Evolutionary conservation across 2,329 filamentous ascomycete species (phyloP).

Genomic region (Alternaria arbusti): DNA sequence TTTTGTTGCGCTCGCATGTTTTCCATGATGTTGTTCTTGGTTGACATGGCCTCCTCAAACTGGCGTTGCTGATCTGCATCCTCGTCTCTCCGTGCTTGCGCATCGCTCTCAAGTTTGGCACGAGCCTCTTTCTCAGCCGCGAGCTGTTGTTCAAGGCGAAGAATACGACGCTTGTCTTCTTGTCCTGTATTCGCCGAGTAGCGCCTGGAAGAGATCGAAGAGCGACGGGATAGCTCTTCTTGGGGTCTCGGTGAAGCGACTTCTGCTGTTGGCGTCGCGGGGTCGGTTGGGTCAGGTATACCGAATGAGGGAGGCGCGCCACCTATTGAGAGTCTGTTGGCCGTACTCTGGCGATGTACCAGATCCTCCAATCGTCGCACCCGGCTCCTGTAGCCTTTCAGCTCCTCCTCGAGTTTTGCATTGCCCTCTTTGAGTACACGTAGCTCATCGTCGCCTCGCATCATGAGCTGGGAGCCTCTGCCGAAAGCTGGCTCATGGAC

Average conservation of each 20-base stretch:
- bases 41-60: constrained; percentile 86
- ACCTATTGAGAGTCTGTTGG: constrained; percentile 60
- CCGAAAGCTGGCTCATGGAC: constrained; percentile 88
- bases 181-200: constrained; percentile 67
- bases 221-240: constrained; percentile 61
- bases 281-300: constrained; percentile 42
- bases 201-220: constrained; percentile 66
- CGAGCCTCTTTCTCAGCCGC: constrained; percentile 73
- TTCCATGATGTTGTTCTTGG: constrained; percentile 89
- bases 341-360: constrained; percentile 78
- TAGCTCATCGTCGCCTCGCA: constrained; percentile 87
- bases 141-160: constrained; percentile 79
- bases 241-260: constrained; percentile 41
- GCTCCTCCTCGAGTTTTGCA: constrained; percentile 64
- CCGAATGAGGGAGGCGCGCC: constrained; percentile 51
- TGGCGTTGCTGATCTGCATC: constrained; percentile 69
- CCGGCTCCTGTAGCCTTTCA: constrained; percentile 92
- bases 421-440: constrained; percentile 56
- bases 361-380: constrained; percentile 91
- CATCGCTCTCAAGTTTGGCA: constrained; percentile 72
- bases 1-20: constrained; percentile 93
- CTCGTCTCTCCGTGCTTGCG: constrained; percentile 60
- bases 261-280: constrained; percentile 47
- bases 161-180: constrained; percentile 67
- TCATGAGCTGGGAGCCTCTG: constrained; percentile 77